phyloP scores from a whole-genome alignment of 129 eudicot species.

The Calendula officinalis region DNA sequence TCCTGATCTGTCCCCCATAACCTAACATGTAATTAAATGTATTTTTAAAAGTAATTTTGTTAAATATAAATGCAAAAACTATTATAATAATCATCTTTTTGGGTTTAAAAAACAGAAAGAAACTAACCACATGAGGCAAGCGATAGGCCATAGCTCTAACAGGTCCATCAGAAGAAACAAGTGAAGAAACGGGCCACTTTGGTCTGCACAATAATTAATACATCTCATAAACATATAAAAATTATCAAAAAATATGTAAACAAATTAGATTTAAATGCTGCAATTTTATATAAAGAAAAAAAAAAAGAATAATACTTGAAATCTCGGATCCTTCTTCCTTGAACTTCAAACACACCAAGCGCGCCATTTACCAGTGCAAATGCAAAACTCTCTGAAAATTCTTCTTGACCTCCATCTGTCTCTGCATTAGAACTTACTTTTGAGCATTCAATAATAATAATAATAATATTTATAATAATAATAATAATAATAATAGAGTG shows the following conservation, averaged over 20 bases:
- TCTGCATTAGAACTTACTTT: constrained; percentile 46
- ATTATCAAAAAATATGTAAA: too few species aligned
- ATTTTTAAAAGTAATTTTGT: too few species aligned
- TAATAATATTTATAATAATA: background rate
- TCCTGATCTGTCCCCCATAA: constrained; percentile 98
- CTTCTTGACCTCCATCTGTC: constrained; percentile 82
- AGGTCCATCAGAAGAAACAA: constrained; percentile 79
- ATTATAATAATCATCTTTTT: too few species aligned
- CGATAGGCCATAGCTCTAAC: constrained; percentile 98
- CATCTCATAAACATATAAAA: constrained; percentile 7
- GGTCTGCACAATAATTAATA: constrained; percentile 62
- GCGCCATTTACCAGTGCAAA: constrained; percentile 97
- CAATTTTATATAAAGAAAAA: too few species aligned
- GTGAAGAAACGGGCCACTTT: constrained; percentile 94
- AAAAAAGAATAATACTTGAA: constrained; percentile 53
- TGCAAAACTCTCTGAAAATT: constrained; percentile 88
- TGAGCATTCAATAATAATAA: constrained; percentile 12
- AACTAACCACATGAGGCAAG: constrained; percentile 93
- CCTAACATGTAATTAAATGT: constrained; percentile 49
- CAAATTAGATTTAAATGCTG: too few species aligned
- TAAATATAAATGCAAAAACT: too few species aligned
- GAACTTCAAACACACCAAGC: constrained; percentile 98
- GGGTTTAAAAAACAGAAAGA: background rate
- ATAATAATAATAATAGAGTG: constrained; percentile 9
- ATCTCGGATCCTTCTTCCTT: constrained; percentile 95